These are phyloP conservation scores for Globisporangium parvum DNA, from an alignment of 352 stramenopile genomes.

Conservation along the genomic window DNA sequence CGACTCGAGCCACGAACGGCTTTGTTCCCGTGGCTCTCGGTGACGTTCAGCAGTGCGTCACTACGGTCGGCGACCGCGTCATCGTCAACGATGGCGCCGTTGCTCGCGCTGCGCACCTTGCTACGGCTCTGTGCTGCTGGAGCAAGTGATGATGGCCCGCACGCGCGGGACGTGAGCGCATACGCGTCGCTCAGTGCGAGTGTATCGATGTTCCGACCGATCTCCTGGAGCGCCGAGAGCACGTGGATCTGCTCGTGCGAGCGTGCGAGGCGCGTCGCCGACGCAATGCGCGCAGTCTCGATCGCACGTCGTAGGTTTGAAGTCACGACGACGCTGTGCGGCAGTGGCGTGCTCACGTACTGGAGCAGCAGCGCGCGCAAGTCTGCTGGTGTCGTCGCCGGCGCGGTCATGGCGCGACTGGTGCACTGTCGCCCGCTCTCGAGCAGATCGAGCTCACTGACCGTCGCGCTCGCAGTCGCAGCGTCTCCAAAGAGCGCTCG, in stretches of 20 bases:
- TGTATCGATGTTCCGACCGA: constrained; percentile 82
- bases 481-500: constrained; percentile 35
- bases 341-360: constrained; percentile 40
- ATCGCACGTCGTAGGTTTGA: constrained; percentile 77
- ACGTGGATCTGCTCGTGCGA: constrained; percentile 69
- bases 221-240: constrained; percentile 78
- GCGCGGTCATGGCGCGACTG: no score
- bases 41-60: constrained; percentile 68
- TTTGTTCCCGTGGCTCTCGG: constrained; percentile 83
- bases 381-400: constrained; percentile 12
- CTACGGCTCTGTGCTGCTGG: constrained; percentile 7
- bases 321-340: constrained; percentile 53
- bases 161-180: constrained; percentile 15
- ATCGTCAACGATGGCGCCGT: no score
- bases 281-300: constrained; percentile 74
- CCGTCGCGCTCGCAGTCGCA: neutral
- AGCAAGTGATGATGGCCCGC: no score
- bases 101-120: constrained; percentile 25
- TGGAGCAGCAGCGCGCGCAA: constrained; percentile 26
- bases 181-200: constrained; percentile 64
- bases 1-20: constrained; percentile 48
- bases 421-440: neutral
- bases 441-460: neutral
- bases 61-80: no score
- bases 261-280: constrained; percentile 45